Conservation (phyloP, 768 basidiomycete genomes). For the Pleurotus platypus region DNA sequence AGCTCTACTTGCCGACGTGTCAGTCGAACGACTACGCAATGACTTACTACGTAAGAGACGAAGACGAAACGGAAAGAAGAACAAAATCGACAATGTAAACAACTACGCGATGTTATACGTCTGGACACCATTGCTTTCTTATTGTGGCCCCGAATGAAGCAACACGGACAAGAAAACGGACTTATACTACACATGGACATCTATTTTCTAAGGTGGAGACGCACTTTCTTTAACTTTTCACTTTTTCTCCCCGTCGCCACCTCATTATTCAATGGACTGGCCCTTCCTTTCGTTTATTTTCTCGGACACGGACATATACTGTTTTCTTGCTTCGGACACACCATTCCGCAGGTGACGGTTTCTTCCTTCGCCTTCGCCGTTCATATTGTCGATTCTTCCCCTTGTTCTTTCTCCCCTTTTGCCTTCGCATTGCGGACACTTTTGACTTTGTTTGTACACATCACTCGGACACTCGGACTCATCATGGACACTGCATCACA, state of each 20-base stretch:
- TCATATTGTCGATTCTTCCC: neutral
- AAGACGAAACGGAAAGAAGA: constrained; percentile 1
- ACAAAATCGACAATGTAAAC: constrained; percentile 2
- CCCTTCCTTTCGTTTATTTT: constrained; percentile 7
- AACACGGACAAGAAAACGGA: neutral
- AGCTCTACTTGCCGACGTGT: constrained; percentile 4
- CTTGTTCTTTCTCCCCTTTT: neutral
- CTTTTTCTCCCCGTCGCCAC: neutral
- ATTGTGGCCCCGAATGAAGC: neutral
- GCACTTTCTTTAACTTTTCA: constrained; percentile 1
- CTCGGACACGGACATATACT: neutral
- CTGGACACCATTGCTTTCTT: neutral
- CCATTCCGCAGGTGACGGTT: neutral
- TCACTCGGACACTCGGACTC: neutral
- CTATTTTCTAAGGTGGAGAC: constrained; percentile 4
- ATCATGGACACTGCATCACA: neutral
- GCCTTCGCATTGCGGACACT: neutral
- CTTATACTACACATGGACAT: neutral
- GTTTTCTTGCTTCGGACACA: neutral
- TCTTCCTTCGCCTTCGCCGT: neutral
- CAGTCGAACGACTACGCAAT: constrained; percentile 9
- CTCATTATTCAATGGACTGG: constrained; percentile 4
- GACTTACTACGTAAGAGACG: neutral
- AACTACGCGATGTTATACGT: neutral
- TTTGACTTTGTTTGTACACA: neutral